Evolutionary conservation across 306 rosid species (phyloP).

Genomic region (Cucumis hystrix): DNA sequence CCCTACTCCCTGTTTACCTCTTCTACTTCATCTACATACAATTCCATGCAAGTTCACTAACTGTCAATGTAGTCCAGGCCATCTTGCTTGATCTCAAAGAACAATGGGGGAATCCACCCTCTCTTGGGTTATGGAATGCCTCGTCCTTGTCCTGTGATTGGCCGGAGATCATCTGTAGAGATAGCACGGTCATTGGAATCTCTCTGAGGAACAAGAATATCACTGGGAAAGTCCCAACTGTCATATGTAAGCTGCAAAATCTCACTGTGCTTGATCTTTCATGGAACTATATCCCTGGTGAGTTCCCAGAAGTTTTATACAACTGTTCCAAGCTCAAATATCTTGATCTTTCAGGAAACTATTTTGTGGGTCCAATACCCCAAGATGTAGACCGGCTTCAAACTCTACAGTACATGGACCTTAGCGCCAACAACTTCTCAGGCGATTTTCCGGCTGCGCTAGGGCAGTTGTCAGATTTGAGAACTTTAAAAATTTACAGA

Average conservation of each 20-base stretch:
- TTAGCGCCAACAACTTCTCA: constrained; percentile 50
- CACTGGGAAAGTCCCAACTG: constrained; percentile 24
- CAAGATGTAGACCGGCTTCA: constrained; percentile 30
- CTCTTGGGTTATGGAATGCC: constrained; percentile 48
- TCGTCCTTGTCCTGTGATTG: constrained; percentile 58
- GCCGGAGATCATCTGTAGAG: constrained; percentile 41
- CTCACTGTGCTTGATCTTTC: constrained; percentile 39
- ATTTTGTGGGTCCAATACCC: constrained; percentile 44
- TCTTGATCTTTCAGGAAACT: constrained; percentile 54
- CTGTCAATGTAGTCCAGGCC: constrained; percentile 17
- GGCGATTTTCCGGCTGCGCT: constrained; percentile 46
- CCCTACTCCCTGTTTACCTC: constrained; percentile 15
- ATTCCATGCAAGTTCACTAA: constrained; percentile 33
- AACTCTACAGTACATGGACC: constrained; percentile 28
- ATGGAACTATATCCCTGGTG: constrained; percentile 47
- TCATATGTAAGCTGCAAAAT: constrained; percentile 40
- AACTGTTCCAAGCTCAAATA: constrained; percentile 48
- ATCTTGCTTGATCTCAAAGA: constrained; percentile 32
- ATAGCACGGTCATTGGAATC: constrained; percentile 27
- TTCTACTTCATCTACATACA: constrained; percentile 8
- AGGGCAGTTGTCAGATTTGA: constrained; percentile 30
- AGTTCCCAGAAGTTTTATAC: constrained; percentile 44
- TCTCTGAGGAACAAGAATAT: constrained; percentile 23
- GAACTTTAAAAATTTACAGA: constrained; percentile 9
- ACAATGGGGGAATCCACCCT: constrained; percentile 51